Evolutionary conservation across 2,329 filamentous ascomycete genomes (phyloP), one percentile per base, ranked within the genome.

Genomic region (Exophiala alcalophila): DNA sequence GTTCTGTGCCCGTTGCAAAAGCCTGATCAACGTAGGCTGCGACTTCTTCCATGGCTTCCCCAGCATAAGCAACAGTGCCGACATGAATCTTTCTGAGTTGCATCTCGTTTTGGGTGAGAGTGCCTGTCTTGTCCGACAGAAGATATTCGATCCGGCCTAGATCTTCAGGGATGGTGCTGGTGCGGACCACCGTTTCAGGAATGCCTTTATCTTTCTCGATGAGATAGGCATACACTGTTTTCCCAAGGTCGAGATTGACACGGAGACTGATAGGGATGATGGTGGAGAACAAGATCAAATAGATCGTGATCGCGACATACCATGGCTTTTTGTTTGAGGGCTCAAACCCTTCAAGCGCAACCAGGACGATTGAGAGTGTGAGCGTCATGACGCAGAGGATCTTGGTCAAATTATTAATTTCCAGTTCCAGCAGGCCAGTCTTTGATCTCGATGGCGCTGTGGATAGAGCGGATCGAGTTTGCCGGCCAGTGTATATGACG

Each of bases 21-120:
- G 84, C 86, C 62, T 96, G 90, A 50, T 77, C 81, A 36, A 98
- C 78, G 61, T 95, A 96, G 0, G 85, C 78, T 9, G 80, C 72
- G 9, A 98, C 92, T 68, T 98, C 94, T 56, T 97, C 92, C 92
- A 98, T 98, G 7, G 92, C 91, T 61, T 98, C 92, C 56, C 95
- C 95, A 23, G 91, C 92, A 59, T 98, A 98, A 1, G 91, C 97
- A 1, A 97, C 92, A 7, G 92, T 98, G 7, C 94, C 92, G 39
- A 98, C 87, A 59, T 98, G 94, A 4, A 98, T 91, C 67, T 98
- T 98, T 62, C 94, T 95, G 76, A 98, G 84, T 60, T 96, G 91
- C 90, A 96, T 96, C 59, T 95, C 88, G 59, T 98, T 98, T 57
- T 97, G 89, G 0, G 92, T 98, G 47, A 98, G 66, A 2, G 92